Base-by-base conservation (phyloP, 2,329 filamentous ascomycete genomes). In the Penicillium oxalicum region DNA sequence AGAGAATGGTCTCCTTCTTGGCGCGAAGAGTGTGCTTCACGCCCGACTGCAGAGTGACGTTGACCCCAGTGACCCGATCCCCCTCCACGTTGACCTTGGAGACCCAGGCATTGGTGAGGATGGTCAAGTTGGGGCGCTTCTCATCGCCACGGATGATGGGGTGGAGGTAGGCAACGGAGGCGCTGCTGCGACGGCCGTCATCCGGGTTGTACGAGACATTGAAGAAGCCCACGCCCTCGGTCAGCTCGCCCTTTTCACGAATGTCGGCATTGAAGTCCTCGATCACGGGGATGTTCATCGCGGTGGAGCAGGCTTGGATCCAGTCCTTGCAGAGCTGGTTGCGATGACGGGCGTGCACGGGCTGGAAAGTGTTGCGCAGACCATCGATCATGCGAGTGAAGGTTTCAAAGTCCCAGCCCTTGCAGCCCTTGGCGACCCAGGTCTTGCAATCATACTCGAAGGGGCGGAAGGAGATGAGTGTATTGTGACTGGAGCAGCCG, bases 241-340 rank as follows among this genome's bases (percentile, higher is more conserved):
- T 83, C 56, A 95, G 73, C 39, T 83, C 77, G 48, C 90, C 90
- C 44, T 78, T 86, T 55, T 80, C 76, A 52, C 79, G 79, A 67
- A 95, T 95, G 67, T 91, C 82, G 61, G 84, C 76, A 76, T 95
- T 95, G 78, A 94, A 95, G 74, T 95, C 87, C 56, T 83, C 75
- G 58, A 93, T 82, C 47, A 94, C 73, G 45, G 90, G 90, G 55
- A 95, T 89, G 64, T 86, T 74, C 71, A 94, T 78, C 25, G 89
- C 87, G 27, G 77, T 80, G 54, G 86, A 86, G 77, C 88, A 93
- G 29, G 88, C 82, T 61, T 86, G 73, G 49, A 95, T 80, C 90
- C 90, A 95, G 70, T 95, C 90, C 70, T 88, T 82, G 77, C 88
- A 94, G 44, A 95, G 79, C 77, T 95, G 87, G 74, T 95, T 95